These are phyloP conservation scores for Raphanus raphanistrum DNA, from an alignment of 345 rosid genomes.

Conservation along the genomic window DNA sequence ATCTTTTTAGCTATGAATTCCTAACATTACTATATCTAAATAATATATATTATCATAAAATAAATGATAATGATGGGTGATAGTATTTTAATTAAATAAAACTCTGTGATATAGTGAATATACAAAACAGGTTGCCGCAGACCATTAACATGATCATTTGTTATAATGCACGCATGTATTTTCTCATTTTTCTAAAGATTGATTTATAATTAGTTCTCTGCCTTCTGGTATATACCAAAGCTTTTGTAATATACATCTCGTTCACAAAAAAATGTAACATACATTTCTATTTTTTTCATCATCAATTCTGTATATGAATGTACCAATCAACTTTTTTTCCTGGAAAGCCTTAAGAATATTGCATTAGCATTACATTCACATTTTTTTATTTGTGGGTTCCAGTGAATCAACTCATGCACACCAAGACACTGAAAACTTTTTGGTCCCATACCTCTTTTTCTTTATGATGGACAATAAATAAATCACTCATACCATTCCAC, in stretches of 20 bases:
- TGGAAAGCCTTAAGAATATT: background rate
- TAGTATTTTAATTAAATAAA: slow-evolving; percentile 13
- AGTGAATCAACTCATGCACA: background rate
- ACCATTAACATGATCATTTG: slow-evolving; percentile 21
- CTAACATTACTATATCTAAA: background rate
- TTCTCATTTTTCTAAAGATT: slow-evolving; percentile 1
- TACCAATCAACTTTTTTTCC: background rate
- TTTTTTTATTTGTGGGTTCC: background rate
- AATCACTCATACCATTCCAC: slow-evolving; percentile 23
- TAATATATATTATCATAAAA: slow-evolving; percentile 1
- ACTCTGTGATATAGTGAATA: slow-evolving; percentile 1
- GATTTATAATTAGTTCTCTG: background rate
- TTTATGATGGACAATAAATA: slow-evolving; percentile 15
- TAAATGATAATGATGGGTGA: slow-evolving; percentile 26
- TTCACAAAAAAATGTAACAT: background rate
- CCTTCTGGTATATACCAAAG: background rate
- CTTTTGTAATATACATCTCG: background rate
- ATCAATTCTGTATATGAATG: background rate
- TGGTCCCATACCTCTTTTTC: background rate
- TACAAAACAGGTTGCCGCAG: slow-evolving; percentile 9
- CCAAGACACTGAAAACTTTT: background rate
- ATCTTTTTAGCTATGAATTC: background rate
- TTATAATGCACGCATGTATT: background rate
- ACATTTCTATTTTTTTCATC: background rate
- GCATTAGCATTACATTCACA: no score